Evolutionary conservation across 2,329 filamentous ascomycete species (phyloP).

Genomic region (Lecanicillium sp.): DNA sequence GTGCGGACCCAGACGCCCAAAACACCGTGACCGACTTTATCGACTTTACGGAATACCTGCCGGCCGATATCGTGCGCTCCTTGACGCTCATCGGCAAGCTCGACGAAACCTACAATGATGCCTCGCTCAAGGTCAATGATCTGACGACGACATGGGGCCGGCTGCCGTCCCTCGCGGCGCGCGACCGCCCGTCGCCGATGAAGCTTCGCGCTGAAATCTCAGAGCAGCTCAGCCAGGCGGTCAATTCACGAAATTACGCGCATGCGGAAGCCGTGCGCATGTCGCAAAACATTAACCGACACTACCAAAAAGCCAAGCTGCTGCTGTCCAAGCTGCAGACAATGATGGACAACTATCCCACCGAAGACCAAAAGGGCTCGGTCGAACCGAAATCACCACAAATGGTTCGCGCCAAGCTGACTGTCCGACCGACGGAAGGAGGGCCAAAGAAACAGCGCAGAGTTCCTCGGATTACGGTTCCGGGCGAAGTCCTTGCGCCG

Average conservation of each 20-base stretch:
- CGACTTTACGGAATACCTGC: conserved; percentile 63
- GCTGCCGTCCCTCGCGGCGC: conserved; percentile 40
- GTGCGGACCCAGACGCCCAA: conserved; percentile 58
- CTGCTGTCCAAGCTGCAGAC: conserved; percentile 51
- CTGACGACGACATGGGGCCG: conserved; percentile 50
- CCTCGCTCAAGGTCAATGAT: conserved; percentile 47
- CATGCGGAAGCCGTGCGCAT: conserved; percentile 57
- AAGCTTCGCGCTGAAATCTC: conserved; percentile 54
- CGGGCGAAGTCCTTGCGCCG: conserved; percentile 57
- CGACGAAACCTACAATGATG: conserved; percentile 49
- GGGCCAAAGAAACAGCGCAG: conserved; percentile 37
- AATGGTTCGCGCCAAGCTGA: conserved; percentile 39
- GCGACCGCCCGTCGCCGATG: conserved; percentile 39
- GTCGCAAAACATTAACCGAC: conserved; percentile 54
- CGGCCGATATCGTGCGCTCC: conserved; percentile 58
- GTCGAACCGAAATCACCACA: conserved; percentile 47
- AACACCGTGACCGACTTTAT: conserved; percentile 64
- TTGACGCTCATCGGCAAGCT: conserved; percentile 59
- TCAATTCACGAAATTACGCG: conserved; percentile 49
- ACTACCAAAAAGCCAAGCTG: conserved; percentile 52
- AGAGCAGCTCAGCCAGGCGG: conserved; percentile 43
- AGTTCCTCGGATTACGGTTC: conserved; percentile 55
- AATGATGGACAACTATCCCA: conserved; percentile 54
- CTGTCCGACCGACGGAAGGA: conserved; percentile 34
- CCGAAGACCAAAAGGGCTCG: conserved; percentile 45